Evolutionary conservation across 2,329 filamentous ascomycete species (phyloP).

Genomic region (Biscogniauxia marginata): DNA sequence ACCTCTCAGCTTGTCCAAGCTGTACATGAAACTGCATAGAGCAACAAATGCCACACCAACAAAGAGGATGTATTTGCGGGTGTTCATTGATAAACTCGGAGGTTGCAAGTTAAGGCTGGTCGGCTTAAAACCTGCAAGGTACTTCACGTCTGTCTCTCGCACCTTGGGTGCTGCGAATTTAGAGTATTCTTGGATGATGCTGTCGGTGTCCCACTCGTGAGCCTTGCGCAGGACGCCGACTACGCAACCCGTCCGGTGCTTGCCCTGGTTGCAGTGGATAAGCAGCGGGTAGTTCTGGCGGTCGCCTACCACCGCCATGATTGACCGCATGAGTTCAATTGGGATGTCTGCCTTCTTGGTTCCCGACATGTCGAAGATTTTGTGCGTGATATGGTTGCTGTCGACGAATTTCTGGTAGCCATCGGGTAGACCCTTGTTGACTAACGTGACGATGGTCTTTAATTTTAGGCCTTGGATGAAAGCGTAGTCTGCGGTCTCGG

Average conservation of each 20-base stretch:
- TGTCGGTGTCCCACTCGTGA: conserved; percentile 62
- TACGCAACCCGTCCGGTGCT: conserved; percentile 90
- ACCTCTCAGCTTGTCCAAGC: conserved; percentile 6
- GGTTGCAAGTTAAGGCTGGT: conserved; percentile 29
- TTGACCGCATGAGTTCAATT: conserved; percentile 63
- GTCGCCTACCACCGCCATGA: conserved; percentile 71
- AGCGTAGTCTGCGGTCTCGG: conserved; percentile 65
- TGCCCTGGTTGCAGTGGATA: conserved; percentile 92
- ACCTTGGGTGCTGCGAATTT: conserved; percentile 61
- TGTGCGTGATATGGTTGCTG: conserved; percentile 66
- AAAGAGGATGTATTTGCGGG: conserved; percentile 15
- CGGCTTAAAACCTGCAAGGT: conserved; percentile 52
- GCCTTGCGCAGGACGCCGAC: conserved; percentile 75
- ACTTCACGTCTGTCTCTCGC: conserved; percentile 59
- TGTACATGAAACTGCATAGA: conserved; percentile 9
- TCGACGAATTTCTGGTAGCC: conserved; percentile 62
- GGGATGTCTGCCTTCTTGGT: conserved; percentile 80
- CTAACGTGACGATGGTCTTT: conserved; percentile 74
- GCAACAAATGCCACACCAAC: conserved; percentile 7
- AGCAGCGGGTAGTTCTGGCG: conserved; percentile 74
- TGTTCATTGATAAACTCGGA: conserved; percentile 10
- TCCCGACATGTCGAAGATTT: conserved; percentile 76
- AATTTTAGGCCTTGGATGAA: conserved; percentile 68
- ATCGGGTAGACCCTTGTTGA: conserved; percentile 58
- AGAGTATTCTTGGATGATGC: conserved; percentile 71